Conservation (phyloP, 192 early-diverging fungal species). For the Gonapodya prolifera region DNA sequence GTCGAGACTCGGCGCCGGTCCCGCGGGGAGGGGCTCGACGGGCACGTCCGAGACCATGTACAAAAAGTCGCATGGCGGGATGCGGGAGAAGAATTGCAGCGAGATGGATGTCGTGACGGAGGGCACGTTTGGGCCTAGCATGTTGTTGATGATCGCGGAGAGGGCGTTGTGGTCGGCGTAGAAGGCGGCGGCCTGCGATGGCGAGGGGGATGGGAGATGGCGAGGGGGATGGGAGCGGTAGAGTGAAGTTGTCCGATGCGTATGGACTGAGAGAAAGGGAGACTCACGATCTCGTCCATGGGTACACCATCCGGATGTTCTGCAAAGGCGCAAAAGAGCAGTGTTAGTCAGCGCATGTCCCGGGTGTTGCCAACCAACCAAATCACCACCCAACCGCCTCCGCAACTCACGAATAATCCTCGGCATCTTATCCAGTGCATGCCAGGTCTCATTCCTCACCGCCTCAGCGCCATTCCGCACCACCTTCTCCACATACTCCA, state of each 20-base stretch:
- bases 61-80: neutral
- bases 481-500: neutral
- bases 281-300: too few relatives aligned
- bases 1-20: too few relatives aligned
- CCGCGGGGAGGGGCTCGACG: neutral
- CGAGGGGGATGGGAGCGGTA: too few relatives aligned
- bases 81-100: neutral
- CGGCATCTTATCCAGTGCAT: neutral
- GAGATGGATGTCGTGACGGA: neutral
- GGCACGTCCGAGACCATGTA: neutral
- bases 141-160: neutral
- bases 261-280: too few relatives aligned
- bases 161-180: neutral
- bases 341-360: neutral
- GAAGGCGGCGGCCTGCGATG: too few relatives aligned
- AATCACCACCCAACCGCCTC: too few relatives aligned
- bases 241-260: too few relatives aligned
- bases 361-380: too few relatives aligned
- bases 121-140: neutral
- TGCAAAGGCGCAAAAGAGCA: too few relatives aligned
- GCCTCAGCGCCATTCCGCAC: neutral
- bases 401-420: too few relatives aligned
- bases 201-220: too few relatives aligned
- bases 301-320: too few relatives aligned
- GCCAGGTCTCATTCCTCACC: neutral